Base-by-base conservation (phyloP, 257 asterid genomes). In the Nicotiana sylvestris region DNA sequence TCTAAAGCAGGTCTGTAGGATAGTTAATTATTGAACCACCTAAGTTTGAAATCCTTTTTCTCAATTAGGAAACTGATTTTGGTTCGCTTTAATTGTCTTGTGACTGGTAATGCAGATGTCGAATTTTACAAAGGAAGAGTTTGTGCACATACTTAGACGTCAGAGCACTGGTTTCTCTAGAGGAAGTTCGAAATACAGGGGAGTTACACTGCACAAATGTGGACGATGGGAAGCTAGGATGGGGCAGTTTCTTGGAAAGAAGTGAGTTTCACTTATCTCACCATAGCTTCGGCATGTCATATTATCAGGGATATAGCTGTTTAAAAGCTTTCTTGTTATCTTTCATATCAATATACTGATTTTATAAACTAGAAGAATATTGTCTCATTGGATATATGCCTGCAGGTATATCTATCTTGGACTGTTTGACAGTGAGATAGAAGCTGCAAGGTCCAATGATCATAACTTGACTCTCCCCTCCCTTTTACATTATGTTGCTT, bases 181-280 rank as follows among this genome's bases (percentile, higher is more conserved):
- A 89, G 99, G 99, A 46, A 94, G 95, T 87, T 96, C 98, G 0
- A 94, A 93, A 85, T 96, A 92, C 86, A 92, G 99, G 86, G 99
- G 98, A 65, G 99, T 96, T 61, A 94, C 99, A 35, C 85, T 92
- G 87, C 98, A 96, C 89, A 96, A 92, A 92, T 96, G 99, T 86
- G 99, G 99, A 53, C 92, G 97, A 53, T 96, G 99, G 99, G 99
- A 96, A 87, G 99, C 99, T 87, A 90, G 98, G 81, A 92, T 96
- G 98, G 99, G 99, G 64, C 99, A 96, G 86, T 93, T 92, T 84
- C 99, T 96, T 83, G 99, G 99, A 87, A 96, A 94, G 93, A 96
- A 96, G 99, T 95, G 84, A 86, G 96, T 83, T 65, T 32, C 65
- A 65, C n/a, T 61, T 32, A 17, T n/a, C 69, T 37, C 25, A 56